These are phyloP conservation scores for Leucoagaricus sp. DNA, from an alignment of 1,284 basidiomycete species.

Conservation along the genomic window DNA sequence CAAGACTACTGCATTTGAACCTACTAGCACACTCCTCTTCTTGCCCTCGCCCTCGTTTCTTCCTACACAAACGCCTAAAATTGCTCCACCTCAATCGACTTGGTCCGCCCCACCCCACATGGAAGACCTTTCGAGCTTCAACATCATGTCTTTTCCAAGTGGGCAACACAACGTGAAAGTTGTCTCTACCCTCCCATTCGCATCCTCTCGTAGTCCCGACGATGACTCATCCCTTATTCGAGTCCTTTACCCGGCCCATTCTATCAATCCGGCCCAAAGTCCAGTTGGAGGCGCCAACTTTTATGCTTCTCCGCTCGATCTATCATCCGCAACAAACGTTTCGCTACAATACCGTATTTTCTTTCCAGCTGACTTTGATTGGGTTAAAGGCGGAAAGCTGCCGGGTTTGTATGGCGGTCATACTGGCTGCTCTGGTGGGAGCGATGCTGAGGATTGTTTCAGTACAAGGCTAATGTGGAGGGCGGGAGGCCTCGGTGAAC, in stretches of 20 bases:
- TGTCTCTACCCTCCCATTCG: slow-evolving; percentile 47
- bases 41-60: neutral
- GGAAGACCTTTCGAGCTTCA: slow-evolving; percentile 61
- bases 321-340: slow-evolving; percentile 50
- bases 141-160: slow-evolving; percentile 55
- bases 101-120: slow-evolving; percentile 59
- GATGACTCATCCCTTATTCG: slow-evolving; percentile 1
- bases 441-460: slow-evolving; percentile 40
- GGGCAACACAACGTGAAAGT: slow-evolving; percentile 61
- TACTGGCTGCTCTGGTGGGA: slow-evolving; percentile 42
- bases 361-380: no score
- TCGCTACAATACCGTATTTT: slow-evolving; percentile 61
- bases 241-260: slow-evolving; percentile 54
- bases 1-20: neutral
- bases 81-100: slow-evolving; percentile 19
- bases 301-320: slow-evolving; percentile 60
- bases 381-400: slow-evolving; percentile 77
- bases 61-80: neutral
- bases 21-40: neutral
- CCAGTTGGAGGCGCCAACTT: slow-evolving; percentile 71
- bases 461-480: slow-evolving; percentile 53
- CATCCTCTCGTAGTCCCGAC: slow-evolving; percentile 28
- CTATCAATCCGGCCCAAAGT: slow-evolving; percentile 58
- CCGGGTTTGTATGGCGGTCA: slow-evolving; percentile 61
- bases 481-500: slow-evolving; percentile 45